Percentiles rank a stretch among this genome's conserved stretches.
Conservation (phyloP, 768 basidiomycete genomes). For the Clitopilus passeckerianus region DNA sequence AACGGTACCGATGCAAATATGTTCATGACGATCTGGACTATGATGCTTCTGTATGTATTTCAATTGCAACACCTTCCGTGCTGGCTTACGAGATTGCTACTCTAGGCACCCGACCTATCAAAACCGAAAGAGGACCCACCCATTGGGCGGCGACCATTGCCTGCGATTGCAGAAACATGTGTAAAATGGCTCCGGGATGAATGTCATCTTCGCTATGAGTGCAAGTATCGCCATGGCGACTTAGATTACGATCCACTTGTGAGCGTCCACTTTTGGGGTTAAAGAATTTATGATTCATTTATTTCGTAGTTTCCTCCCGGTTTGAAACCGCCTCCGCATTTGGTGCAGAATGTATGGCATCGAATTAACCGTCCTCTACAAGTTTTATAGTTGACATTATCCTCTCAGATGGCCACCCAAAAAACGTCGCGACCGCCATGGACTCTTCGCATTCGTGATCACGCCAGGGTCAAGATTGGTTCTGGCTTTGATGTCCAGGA, state of each 20-base stretch:
- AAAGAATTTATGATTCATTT: background rate
- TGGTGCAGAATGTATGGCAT: background rate
- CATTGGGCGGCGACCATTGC: background rate
- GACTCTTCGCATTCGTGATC: slow-evolving; percentile 39
- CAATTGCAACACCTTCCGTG: background rate
- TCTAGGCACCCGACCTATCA: background rate
- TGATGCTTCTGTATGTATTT: slow-evolving; percentile 17
- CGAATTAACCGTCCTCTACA: background rate
- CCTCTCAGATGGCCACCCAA: slow-evolving; percentile 1
- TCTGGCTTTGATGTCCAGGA: slow-evolving; percentile 57
- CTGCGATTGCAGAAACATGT: background rate
- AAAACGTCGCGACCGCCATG: slow-evolving; percentile 5
- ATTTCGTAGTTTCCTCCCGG: slow-evolving; percentile 1
- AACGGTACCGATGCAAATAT: slow-evolving; percentile 20
- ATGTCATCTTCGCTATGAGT: background rate
- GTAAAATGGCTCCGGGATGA: background rate
- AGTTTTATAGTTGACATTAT: background rate
- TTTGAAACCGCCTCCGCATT: background rate
- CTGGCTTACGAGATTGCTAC: background rate
- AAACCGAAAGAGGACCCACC: background rate
- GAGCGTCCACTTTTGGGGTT: no score
- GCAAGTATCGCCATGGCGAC: background rate
- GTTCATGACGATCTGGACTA: slow-evolving; percentile 28
- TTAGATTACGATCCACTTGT: background rate
- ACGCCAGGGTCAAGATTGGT: slow-evolving; percentile 51